Evolutionary conservation across 2,329 filamentous ascomycete genomes (phyloP), one percentile per base, ranked within the genome.

Genomic region (Pestalotiopsis sp.): DNA sequence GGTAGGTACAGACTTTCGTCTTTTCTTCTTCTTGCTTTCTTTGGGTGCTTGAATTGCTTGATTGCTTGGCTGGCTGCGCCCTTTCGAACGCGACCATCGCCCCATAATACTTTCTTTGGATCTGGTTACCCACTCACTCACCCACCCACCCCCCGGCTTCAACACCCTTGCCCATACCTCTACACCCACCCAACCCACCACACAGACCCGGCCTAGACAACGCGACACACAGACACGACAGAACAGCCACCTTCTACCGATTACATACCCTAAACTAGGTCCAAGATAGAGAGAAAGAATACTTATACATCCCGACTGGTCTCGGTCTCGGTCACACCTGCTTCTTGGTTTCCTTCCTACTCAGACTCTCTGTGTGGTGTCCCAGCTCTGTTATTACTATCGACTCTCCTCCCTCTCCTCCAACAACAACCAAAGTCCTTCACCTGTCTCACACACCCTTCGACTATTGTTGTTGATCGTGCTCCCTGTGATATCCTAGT

Each of bases 271-370:
- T 36, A 36, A 36, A 36, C 31, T 36, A 36, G 31, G 31, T 36
- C 31, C 31, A 36, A 36, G 31, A 36, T 36, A 36, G 31, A 36
- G 31, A 36, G 31, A 9, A 36, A 9, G 31, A 36, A 64, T 72
- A 70, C 67, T 72, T 74, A 67, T 76, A 77, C 52, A 73, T 76
- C 77, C 41, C 45, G 70, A 71, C 71, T 70, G 70, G 67, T 68
- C 66, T 58, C 63, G 36, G 65, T 65, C 66, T 72, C 73, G 70
- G 17, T 65, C 58, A 62, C n/a, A 45, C 38, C 68, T 69, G 62
- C n/a, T 67, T 64, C 31, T 36, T n/a, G 17, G 14, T 58, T 67
- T 65, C 71, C 57, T 69, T 68, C 58, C 31, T 57, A 12, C 31
- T 71, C 70, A 76, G 70, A 72, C 72, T 74, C 71, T 72, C 66